Base-by-base conservation (phyloP, 352 stramenopile species). In the Pythium plurisporium region DNA sequence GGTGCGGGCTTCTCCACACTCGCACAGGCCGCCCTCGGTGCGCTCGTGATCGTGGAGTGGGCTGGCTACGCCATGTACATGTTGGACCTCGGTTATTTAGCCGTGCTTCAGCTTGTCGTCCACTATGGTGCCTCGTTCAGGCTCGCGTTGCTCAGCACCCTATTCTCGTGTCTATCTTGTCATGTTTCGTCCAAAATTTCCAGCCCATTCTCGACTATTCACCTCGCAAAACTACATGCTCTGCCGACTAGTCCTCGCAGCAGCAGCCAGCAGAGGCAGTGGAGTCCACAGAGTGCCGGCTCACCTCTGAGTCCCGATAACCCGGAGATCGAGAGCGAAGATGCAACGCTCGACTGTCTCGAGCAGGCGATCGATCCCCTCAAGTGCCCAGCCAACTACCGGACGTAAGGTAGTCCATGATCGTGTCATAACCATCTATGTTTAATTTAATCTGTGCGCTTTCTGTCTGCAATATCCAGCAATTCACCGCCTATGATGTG, bases 361-460 rank as follows among this genome's bases (percentile, higher is more conserved):
- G 61, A 66, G 45, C 47, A 55, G 4, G 64, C 62, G 29, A 7
- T 42, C 2, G 73, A 87, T 26, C 77, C 74, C 27, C 59, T 87
- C 25, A 72, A 67, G 14, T 84, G 73, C 36, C 71, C 73, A 34
- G 73, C 74, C 30, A 86, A 87, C 48, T 87, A 86, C 56, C 41
- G 76, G 31, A 67, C 81, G 26, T 82, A 60, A 82, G 54, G 34
- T 74, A 26, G 68, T 82, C 12, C 11, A n/a, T n/a, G n/a, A n/a
- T n/a, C n/a, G n/a, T n/a, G n/a, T n/a, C n/a, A n/a, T n/a, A n/a
- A n/a, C n/a, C n/a, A n/a, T n/a, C n/a, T n/a, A n/a, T n/a, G n/a
- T n/a, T n/a, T n/a, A n/a, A n/a, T n/a, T n/a, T n/a, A n/a, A n/a
- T n/a, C n/a, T n/a, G n/a, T n/a, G n/a, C n/a, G n/a, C n/a, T n/a